Conservation (phyloP, 305 asterid species). For the Plantago coronopus region DNA sequence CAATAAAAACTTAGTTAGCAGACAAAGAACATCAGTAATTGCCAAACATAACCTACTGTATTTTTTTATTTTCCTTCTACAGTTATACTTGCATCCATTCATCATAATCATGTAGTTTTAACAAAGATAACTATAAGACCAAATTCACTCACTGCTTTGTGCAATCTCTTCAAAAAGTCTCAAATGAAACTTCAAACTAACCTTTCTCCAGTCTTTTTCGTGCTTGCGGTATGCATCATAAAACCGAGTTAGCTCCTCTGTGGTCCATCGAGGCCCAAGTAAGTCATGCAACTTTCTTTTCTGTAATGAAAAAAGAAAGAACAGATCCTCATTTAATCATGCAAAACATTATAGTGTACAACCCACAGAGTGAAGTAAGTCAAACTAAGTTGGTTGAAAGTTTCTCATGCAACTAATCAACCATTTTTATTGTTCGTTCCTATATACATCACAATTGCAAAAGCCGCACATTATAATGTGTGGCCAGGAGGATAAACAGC, state of each 20-base stretch:
- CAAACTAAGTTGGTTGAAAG: background rate
- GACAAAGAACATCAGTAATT: conserved; percentile 11
- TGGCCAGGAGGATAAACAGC: conserved; percentile 6
- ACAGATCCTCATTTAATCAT: conserved; percentile 19
- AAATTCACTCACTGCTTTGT: conserved; percentile 17
- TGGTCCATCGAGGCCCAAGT: conserved; percentile 89
- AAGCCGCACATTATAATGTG: too few relatives aligned
- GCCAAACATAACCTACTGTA: conserved; percentile 16
- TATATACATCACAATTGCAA: conserved; percentile 16
- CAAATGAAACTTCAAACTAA: conserved; percentile 29
- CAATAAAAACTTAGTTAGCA: conserved; percentile 19
- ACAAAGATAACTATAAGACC: conserved; percentile 8
- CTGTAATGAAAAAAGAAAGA: conserved; percentile 33
- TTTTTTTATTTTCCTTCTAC: background rate
- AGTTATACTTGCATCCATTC: conserved; percentile 13
- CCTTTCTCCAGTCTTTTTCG: conserved; percentile 95
- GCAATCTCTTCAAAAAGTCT: conserved; percentile 12
- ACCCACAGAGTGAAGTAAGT: conserved; percentile 6
- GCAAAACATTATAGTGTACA: conserved; percentile 11
- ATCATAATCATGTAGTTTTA: background rate
- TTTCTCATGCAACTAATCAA: background rate
- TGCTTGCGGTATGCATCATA: conserved; percentile 77
- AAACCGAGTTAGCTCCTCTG: conserved; percentile 74
- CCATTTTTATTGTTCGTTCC: conserved; percentile 9
- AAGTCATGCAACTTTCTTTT: conserved; percentile 76